Evolutionary conservation across 768 basidiomycete species (phyloP).

Genomic region (Suillus ampliporus): DNA sequence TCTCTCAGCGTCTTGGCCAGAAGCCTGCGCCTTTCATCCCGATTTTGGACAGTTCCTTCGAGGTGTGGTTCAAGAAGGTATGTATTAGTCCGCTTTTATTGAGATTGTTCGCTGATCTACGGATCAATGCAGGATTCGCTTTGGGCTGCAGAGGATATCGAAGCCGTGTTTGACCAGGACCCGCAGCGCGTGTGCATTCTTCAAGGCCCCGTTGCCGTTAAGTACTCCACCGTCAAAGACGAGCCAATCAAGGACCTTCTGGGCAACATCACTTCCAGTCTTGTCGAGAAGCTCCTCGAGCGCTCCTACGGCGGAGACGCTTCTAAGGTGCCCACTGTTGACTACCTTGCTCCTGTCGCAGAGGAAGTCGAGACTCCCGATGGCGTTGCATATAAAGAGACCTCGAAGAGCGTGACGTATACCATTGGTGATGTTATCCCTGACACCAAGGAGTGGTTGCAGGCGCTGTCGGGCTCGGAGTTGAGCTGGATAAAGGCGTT

Average conservation of each 20-base stretch:
- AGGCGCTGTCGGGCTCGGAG: slow-evolving; percentile 79
- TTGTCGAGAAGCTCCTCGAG: slow-evolving; percentile 80
- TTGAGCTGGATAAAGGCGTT: slow-evolving; percentile 89
- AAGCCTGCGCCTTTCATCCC: slow-evolving; percentile 99
- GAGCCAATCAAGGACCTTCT: slow-evolving; percentile 94
- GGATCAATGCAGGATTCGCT: slow-evolving; percentile 78
- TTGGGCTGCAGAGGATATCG: slow-evolving; percentile 98
- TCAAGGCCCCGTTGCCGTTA: slow-evolving; percentile 95
- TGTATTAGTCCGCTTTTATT: slow-evolving; percentile 19
- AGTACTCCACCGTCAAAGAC: slow-evolving; percentile 85
- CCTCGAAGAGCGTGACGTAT: slow-evolving; percentile 52
- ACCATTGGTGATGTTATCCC: slow-evolving; percentile 62
- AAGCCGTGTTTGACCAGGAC: slow-evolving; percentile 98
- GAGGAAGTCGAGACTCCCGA: slow-evolving; percentile 41
- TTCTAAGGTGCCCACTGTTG: slow-evolving; percentile 75
- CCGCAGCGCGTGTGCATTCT: slow-evolving; percentile 98
- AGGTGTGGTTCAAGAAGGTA: slow-evolving; percentile 99
- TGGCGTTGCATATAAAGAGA: slow-evolving; percentile 49
- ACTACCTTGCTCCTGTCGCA: slow-evolving; percentile 77
- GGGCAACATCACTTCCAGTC: slow-evolving; percentile 80
- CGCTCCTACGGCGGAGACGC: slow-evolving; percentile 79
- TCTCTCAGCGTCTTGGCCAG: slow-evolving; percentile 94
- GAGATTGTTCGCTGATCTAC: slow-evolving; percentile 16
- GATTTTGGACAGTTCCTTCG: slow-evolving; percentile 89
- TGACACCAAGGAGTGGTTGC: slow-evolving; percentile 75